Evolutionary conservation across 1,284 basidiomycete genomes (phyloP).

Genomic region (Melanopsichium pennsylvanicum): DNA sequence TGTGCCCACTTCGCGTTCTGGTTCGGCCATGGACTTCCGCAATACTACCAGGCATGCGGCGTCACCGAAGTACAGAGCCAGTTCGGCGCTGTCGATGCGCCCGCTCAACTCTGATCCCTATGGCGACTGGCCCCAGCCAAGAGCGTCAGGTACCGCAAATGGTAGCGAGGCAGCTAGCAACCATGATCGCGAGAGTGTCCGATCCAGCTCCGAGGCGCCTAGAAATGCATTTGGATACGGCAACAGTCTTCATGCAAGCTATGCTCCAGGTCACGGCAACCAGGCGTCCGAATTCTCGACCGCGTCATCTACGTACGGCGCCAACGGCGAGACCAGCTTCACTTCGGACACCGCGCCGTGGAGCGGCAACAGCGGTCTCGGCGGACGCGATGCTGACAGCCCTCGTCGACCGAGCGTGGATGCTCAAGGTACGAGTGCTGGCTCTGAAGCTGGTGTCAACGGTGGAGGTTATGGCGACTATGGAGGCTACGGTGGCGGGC

Average conservation of each 20-base stretch:
- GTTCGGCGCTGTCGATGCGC: slow-evolving; percentile 49
- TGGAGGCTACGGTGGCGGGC: slow-evolving; percentile 25
- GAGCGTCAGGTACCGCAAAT: slow-evolving; percentile 3
- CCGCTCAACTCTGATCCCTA: slow-evolving; percentile 34
- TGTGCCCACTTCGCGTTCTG: slow-evolving; percentile 45
- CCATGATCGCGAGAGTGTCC: slow-evolving; percentile 30
- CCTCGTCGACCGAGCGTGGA: slow-evolving; percentile 29
- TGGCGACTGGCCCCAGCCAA: slow-evolving; percentile 44
- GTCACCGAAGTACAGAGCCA: slow-evolving; percentile 43
- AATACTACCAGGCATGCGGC: slow-evolving; percentile 32
- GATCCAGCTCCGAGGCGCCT: slow-evolving; percentile 26
- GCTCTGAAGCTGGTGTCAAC: slow-evolving; percentile 18
- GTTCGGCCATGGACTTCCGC: slow-evolving; percentile 50
- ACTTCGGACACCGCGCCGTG: slow-evolving; percentile 29
- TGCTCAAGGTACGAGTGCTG: slow-evolving; percentile 1
- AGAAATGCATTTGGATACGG: slow-evolving; percentile 11
- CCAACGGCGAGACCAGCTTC: slow-evolving; percentile 31
- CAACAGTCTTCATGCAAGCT: slow-evolving; percentile 7
- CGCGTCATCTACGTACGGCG: slow-evolving; percentile 33
- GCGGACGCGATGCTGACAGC: slow-evolving; percentile 12
- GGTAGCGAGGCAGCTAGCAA: slow-evolving; percentile 25
- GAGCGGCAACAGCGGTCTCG: slow-evolving; percentile 13
- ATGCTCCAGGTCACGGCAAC: slow-evolving; percentile 5
- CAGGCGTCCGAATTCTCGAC: slow-evolving; percentile 26
- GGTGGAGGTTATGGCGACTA: slow-evolving; percentile 30